Percentiles rank a stretch among this genome's conserved stretches.
phyloP scores from a whole-genome alignment of 176 grass and related monocot species.

The Triticum timopheevii region DNA sequence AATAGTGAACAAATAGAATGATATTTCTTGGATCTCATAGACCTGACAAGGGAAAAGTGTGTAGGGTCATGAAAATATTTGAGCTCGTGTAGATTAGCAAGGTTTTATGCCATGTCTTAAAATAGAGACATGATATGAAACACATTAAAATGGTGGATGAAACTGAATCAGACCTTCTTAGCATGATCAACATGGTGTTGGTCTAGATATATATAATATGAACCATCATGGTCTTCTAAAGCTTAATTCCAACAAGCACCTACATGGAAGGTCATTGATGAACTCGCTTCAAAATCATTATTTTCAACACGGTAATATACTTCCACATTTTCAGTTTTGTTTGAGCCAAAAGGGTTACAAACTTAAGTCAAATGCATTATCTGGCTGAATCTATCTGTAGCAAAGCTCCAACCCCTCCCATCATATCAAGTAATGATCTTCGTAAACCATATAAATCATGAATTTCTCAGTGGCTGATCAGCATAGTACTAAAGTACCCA shows the following conservation, averaged over 20 bases:
- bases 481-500: neutral
- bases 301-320: neutral
- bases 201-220: neutral
- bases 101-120: neutral
- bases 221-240: neutral
- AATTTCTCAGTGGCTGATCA: neutral
- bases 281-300: neutral
- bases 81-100: neutral
- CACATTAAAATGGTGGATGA: too few species aligned
- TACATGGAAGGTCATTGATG: neutral
- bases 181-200: neutral
- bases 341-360: neutral
- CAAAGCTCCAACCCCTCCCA: neutral
- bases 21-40: neutral
- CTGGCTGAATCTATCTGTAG: neutral
- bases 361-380: neutral
- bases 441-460: neutral
- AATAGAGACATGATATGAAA: too few species aligned
- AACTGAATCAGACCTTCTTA: neutral
- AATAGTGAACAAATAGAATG: neutral
- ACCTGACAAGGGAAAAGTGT: too few species aligned
- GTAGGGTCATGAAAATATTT: neutral
- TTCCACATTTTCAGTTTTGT: neutral
- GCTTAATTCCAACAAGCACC: neutral
- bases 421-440: neutral